Conservation (phyloP, 2,329 filamentous ascomycete species). For the Ascosphaera pollenicola region DNA sequence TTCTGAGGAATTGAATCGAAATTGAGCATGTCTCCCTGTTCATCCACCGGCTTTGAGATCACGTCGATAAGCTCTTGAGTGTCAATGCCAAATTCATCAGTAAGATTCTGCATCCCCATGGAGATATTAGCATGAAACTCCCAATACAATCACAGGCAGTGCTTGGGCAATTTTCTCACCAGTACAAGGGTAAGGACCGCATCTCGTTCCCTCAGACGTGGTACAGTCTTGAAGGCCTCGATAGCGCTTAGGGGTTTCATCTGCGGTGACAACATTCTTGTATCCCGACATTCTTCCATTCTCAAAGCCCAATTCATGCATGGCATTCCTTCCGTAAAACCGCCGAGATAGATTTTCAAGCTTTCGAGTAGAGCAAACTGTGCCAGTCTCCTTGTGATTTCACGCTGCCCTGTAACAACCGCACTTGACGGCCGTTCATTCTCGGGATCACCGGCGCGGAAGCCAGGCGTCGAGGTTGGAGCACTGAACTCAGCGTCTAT, state of each 20-base stretch:
- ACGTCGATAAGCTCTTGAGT: constrained; percentile 26
- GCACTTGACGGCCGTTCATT: background rate
- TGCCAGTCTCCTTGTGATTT: constrained; percentile 24
- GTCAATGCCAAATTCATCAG: constrained; percentile 30
- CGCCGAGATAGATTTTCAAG: constrained; percentile 36
- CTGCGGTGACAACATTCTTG: constrained; percentile 27
- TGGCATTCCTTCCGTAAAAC: constrained; percentile 13
- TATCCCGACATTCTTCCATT: constrained; percentile 35
- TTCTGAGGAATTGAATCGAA: constrained; percentile 33
- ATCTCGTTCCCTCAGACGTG: constrained; percentile 28
- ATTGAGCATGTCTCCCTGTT: constrained; percentile 20
- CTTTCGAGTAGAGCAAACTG: constrained; percentile 41
- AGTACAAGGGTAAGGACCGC: constrained; percentile 12
- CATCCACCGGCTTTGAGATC: constrained; percentile 17
- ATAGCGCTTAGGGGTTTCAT: constrained; percentile 22
- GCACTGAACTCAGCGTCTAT: constrained; percentile 7
- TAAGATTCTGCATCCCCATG: constrained; percentile 21
- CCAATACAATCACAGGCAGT: background rate
- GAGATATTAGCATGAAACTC: background rate
- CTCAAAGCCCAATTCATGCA: constrained; percentile 24
- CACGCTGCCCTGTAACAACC: background rate
- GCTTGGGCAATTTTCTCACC: background rate
- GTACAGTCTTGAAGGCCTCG: constrained; percentile 27
- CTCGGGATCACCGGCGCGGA: constrained; percentile 32
- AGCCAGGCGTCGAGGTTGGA: constrained; percentile 18